Evolutionary conservation across 495 filamentous ascomycete species (phyloP).

Genomic region (Penicillium cosmopolitanum): DNA sequence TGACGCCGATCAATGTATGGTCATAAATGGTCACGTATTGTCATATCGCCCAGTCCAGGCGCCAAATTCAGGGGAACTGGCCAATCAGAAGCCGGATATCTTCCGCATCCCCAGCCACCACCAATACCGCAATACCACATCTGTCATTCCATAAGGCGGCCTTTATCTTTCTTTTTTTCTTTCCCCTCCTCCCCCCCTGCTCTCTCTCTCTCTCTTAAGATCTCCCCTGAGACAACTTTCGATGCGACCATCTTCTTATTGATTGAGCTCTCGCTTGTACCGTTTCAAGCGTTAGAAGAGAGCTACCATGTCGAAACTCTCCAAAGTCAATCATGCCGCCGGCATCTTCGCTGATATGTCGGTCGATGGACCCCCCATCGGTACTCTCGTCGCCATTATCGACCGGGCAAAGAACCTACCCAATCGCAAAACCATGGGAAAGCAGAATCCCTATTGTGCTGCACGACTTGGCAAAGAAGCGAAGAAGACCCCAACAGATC

Average conservation of each 20-base stretch:
- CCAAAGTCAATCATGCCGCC: slow-evolving; percentile 69
- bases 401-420: slow-evolving; percentile 96
- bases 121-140: slow-evolving; percentile 31
- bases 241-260: slow-evolving; percentile 15
- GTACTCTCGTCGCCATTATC: slow-evolving; percentile 87
- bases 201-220: background rate
- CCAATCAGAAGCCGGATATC: slow-evolving; percentile 19
- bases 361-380: slow-evolving; percentile 91
- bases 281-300: slow-evolving; percentile 5
- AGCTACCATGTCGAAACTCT: slow-evolving; percentile 36
- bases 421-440: slow-evolving; percentile 94
- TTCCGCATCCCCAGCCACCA: slow-evolving; percentile 29
- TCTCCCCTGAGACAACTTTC: slow-evolving; percentile 16
- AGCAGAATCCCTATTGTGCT: slow-evolving; percentile 97
- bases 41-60: slow-evolving; percentile 22
- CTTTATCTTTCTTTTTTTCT: slow-evolving; percentile 25
- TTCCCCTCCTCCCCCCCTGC: slow-evolving; percentile 13
- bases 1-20: slow-evolving; percentile 12
- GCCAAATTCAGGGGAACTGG: slow-evolving; percentile 23
- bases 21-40: slow-evolving; percentile 20
- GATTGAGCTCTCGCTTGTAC: background rate
- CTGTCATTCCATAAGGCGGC: slow-evolving; percentile 24
- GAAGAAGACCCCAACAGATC: slow-evolving; percentile 95
- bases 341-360: slow-evolving; percentile 97
- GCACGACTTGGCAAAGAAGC: slow-evolving; percentile 94